Evolutionary conservation across 768 basidiomycete genomes (phyloP), one percentile per base, ranked within the genome.

Genomic region (Suillus tomentosus): DNA sequence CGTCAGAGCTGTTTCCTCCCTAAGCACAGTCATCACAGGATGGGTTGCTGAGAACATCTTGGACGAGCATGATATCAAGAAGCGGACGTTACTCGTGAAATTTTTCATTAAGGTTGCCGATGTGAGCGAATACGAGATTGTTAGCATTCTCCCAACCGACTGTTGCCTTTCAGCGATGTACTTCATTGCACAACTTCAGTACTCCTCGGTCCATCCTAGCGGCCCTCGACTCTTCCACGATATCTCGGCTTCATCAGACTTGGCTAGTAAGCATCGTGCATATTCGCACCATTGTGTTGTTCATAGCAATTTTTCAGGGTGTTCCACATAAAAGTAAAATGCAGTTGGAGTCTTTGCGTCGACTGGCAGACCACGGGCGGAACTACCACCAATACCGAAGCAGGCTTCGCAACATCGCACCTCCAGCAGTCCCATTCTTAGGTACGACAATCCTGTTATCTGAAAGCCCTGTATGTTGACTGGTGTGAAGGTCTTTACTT

Each of bases 41-140:
- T 96, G 95, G 93, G 92, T 98, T 37, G 91, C 95, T 10, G 96
- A 99, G 78, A 90, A 90, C 70, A 95, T 99, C 65, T 78, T 99
- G 57, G 89, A 89, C 70, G 96, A 99, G 78, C 84, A 81, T 60
- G 96, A 99, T 76, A 84, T 88, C 68, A 95, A 94, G 83, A 92
- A 88, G 77, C 81, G 95, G 65, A 89, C 88, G 31, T 64, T 73
- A 9, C 72, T 96, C 66, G 83, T 96, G 71, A 95, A 95, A 76
- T 96, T 93, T 76, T 96, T 94, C 73, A 90, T 97, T 82, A 96
- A 96, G 78, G 82, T 97, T 60, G 90, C 92, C 17, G 92, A 95
- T 74, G 94, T 94, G 72, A 77, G 94, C 79, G 3, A 54, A 62
- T 62, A 27, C 64, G 62, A 45, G 40, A 45, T 66, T 62, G 55